Evolutionary conservation across 768 basidiomycete species (phyloP).

Genomic region (Hysterangium stoloniferum): DNA sequence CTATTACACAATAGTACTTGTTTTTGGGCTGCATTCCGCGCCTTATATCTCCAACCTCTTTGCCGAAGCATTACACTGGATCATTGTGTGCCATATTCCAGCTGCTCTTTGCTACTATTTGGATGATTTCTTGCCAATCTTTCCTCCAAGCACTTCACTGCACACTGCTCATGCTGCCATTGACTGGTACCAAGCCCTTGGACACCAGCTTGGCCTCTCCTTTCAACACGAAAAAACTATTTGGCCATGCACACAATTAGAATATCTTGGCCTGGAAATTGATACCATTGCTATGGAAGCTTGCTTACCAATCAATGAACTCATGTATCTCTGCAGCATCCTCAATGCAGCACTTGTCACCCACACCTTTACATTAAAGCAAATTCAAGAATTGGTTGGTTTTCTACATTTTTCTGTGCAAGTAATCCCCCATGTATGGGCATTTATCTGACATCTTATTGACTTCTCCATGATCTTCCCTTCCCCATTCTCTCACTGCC

Average conservation of each 20-base stretch:
- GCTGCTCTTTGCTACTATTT: conserved; percentile 27
- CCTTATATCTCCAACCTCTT: conserved; percentile 34
- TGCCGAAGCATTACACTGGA: conserved; percentile 34
- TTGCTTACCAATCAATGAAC: conserved; percentile 25
- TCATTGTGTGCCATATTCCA: conserved; percentile 29
- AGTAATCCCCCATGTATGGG: conserved; percentile 24
- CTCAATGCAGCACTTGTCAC: conserved; percentile 18
- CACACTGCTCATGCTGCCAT: conserved; percentile 13
- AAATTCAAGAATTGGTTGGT: conserved; percentile 27
- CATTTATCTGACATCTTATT: conserved; percentile 24
- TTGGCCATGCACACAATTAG: conserved; percentile 14
- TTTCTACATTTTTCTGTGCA: conserved; percentile 29
- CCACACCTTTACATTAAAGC: conserved; percentile 17
- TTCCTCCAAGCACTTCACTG: not conserved
- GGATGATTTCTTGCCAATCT: conserved; percentile 26
- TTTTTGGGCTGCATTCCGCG: conserved; percentile 27
- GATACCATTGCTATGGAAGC: conserved; percentile 25
- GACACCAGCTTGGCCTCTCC: conserved; percentile 22
- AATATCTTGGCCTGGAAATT: conserved; percentile 17
- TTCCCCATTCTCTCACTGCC: conserved; percentile 16
- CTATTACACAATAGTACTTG: too few species aligned
- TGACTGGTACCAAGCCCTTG: conserved; percentile 25
- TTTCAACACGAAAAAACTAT: conserved; percentile 24
- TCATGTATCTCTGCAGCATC: conserved; percentile 19
- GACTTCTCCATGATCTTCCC: conserved; percentile 24